These are phyloP conservation scores for Mycena venus DNA, from an alignment of 768 basidiomycete genomes.

Conservation along the genomic window DNA sequence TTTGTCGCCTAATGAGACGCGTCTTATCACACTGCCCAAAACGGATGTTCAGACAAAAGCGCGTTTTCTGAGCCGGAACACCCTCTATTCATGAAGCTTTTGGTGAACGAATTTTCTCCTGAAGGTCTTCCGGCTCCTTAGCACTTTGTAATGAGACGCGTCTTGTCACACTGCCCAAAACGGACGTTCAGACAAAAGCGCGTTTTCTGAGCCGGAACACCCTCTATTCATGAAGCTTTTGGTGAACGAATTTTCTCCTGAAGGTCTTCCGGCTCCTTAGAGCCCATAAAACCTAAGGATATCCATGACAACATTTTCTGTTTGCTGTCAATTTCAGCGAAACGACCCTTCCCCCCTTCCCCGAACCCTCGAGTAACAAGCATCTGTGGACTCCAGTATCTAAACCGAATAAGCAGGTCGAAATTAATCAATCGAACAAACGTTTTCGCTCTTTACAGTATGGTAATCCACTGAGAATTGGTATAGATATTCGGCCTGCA, in stretches of 20 bases:
- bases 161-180: not conserved
- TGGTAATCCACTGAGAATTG: not conserved
- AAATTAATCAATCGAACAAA: not conserved
- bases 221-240: not conserved
- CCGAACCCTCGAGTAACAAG: not conserved
- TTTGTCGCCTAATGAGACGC: not conserved
- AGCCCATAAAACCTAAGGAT: conserved; percentile 1
- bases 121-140: not conserved
- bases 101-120: not conserved
- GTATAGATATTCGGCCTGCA: not conserved
- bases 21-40: not conserved
- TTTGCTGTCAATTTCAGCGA: not conserved
- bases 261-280: not conserved
- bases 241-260: not conserved
- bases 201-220: not conserved
- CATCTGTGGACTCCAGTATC: not conserved
- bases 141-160: not conserved
- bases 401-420: not conserved
- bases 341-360: not conserved
- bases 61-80: not conserved
- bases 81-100: not conserved
- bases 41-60: not conserved
- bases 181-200: not conserved
- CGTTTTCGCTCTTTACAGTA: not conserved
- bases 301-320: not conserved